phyloP scores from a whole-genome alignment of 345 rosid genomes.

The Murraya koenigii region DNA sequence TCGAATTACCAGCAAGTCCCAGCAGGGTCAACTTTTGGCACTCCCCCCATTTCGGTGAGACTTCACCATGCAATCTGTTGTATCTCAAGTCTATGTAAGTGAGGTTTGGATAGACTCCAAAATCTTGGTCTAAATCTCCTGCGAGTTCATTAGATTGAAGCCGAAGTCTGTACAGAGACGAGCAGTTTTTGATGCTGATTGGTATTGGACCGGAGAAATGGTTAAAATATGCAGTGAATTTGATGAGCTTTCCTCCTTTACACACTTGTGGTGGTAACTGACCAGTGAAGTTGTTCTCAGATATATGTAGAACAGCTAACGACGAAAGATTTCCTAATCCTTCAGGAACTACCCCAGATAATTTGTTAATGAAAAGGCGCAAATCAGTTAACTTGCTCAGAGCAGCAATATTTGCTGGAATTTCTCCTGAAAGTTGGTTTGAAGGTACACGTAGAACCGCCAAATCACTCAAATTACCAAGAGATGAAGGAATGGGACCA shows the following conservation, averaged over 20 bases:
- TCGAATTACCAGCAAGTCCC: conserved; percentile 21
- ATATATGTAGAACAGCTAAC: conserved; percentile 18
- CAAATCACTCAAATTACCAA: conserved; percentile 23
- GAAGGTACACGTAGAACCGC: not conserved
- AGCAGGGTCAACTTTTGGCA: conserved; percentile 12
- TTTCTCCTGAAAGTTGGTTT: conserved; percentile 22
- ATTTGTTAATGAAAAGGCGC: conserved; percentile 7
- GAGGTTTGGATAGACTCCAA: conserved; percentile 34
- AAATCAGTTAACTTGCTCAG: conserved; percentile 22
- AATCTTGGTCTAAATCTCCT: conserved; percentile 22
- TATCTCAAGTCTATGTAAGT: conserved; percentile 29
- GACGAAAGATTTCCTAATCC: conserved; percentile 25
- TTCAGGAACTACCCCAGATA: conserved; percentile 27
- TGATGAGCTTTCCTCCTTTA: conserved; percentile 18
- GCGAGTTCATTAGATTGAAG: conserved; percentile 29
- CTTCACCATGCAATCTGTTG: conserved; percentile 28
- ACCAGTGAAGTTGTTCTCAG: conserved; percentile 28
- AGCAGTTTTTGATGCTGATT: conserved; percentile 25
- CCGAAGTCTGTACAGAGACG: conserved; percentile 22
- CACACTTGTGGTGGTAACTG: conserved; percentile 27
- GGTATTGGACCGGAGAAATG: conserved; percentile 33
- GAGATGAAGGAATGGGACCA: conserved; percentile 11
- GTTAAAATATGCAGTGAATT: conserved; percentile 26
- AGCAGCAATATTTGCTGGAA: conserved; percentile 13
- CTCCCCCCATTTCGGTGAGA: conserved; percentile 33